Conservation (phyloP, 2,329 filamentous ascomycete genomes). For the Hypoxylon sp. region DNA sequence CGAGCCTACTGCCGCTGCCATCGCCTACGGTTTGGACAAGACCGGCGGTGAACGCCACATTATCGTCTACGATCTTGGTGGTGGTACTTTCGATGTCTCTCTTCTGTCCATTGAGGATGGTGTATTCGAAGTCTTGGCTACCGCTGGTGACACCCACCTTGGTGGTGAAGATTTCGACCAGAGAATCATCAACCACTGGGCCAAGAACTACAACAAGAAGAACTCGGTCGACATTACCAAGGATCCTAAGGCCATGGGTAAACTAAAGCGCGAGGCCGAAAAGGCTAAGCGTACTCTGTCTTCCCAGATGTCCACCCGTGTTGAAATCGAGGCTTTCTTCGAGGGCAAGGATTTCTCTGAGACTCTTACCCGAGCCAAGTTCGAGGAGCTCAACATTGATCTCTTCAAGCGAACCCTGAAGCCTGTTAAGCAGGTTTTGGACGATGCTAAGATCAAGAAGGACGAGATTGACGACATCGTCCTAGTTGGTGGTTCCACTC, state of each 20-base stretch:
- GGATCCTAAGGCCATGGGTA: conserved; percentile 98
- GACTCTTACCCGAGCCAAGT: conserved; percentile 98
- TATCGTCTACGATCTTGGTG: conserved; percentile 93
- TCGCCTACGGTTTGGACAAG: conserved; percentile 95
- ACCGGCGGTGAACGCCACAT: conserved; percentile 86
- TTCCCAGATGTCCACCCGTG: conserved; percentile 91
- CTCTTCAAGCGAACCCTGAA: conserved; percentile 99
- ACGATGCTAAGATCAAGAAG: conserved; percentile 99
- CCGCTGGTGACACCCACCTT: conserved; percentile 95
- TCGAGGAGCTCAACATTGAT: conserved; percentile 98
- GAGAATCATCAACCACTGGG: conserved; percentile 95
- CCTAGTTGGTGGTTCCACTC: conserved; percentile 96
- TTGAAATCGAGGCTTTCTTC: conserved; percentile 98
- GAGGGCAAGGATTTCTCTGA: conserved; percentile 98
- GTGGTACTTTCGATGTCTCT: conserved; percentile 95
- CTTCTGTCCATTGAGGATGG: conserved; percentile 92
- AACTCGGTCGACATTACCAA: conserved; percentile 91
- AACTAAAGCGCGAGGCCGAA: conserved; percentile 99
- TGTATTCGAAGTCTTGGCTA: conserved; percentile 94
- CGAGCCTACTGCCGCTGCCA: conserved; percentile 94
- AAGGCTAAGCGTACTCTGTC: conserved; percentile 99
- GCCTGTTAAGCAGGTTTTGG: conserved; percentile 98
- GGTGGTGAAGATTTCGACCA: conserved; percentile 99
- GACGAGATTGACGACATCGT: conserved; percentile 95
- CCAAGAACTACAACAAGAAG: conserved; percentile 99